These are phyloP conservation scores for Fraxinus floribunda DNA, from an alignment of 305 asterid genomes.

Conservation along the genomic window DNA sequence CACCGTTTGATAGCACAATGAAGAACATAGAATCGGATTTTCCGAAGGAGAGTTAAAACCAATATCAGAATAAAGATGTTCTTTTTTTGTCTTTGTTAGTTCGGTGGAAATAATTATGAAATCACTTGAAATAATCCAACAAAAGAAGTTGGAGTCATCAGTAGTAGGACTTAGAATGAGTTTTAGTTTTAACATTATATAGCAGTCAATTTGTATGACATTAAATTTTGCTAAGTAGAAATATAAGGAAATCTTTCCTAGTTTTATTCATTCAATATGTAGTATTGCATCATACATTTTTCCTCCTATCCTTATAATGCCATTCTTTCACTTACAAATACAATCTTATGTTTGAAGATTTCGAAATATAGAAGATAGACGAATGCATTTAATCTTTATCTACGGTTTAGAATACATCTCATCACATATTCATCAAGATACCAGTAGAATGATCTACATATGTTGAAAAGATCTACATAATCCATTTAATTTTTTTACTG, in stretches of 20 bases:
- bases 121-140: not conserved
- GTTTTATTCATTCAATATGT: not conserved
- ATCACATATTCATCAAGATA: not conserved
- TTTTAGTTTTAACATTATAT: not conserved
- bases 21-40: not conserved
- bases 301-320: not conserved
- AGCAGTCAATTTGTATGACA: not conserved
- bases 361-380: not conserved
- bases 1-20: slow-evolving; percentile 33
- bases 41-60: not conserved
- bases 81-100: not conserved
- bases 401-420: not conserved
- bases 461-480: too few species aligned
- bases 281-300: not conserved
- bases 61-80: not conserved
- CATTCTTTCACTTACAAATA: not conserved
- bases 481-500: too few species aligned
- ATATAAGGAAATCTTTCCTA: not conserved
- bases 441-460: not conserved
- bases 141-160: not conserved
- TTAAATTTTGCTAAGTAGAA: not conserved
- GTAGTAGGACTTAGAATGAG: not conserved
- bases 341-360: not conserved
- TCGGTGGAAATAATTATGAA: not conserved
- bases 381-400: not conserved